These are phyloP conservation scores for Crithidia sp. DNA, from an alignment of 208 protist species.

Conservation along the genomic window DNA sequence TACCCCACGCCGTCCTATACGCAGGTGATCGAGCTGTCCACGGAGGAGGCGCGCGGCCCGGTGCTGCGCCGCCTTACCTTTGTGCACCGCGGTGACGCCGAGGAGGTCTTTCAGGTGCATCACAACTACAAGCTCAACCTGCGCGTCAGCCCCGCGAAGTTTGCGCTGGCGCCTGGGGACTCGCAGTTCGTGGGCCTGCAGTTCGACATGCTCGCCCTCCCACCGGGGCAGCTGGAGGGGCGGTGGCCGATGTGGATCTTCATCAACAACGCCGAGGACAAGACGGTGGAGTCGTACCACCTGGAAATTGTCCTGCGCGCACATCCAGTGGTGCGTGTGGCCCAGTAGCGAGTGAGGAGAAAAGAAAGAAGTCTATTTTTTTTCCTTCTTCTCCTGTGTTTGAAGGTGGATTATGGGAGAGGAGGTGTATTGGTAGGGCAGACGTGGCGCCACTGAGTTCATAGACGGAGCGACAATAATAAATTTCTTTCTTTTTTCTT, in stretches of 20 bases:
- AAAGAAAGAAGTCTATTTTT: background rate
- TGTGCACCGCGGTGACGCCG: slow-evolving; percentile 53
- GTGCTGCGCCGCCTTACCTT: slow-evolving; percentile 88
- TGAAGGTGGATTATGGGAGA: background rate
- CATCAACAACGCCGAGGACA: slow-evolving; percentile 86
- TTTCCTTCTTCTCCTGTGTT: background rate
- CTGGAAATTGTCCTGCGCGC: slow-evolving; percentile 82
- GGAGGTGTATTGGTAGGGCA: no score
- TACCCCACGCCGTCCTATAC: slow-evolving; percentile 85
- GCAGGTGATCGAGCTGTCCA: slow-evolving; percentile 79
- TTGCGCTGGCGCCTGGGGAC: slow-evolving; percentile 78
- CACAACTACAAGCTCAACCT: slow-evolving; percentile 91
- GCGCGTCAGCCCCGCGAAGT: slow-evolving; percentile 62
- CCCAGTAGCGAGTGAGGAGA: background rate
- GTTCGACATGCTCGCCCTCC: slow-evolving; percentile 76
- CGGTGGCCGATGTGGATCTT: slow-evolving; percentile 93
- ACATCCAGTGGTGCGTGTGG: slow-evolving; percentile 52
- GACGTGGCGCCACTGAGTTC: no score
- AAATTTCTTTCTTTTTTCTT: no score
- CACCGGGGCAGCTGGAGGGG: slow-evolving; percentile 77
- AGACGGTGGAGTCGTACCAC: slow-evolving; percentile 88
- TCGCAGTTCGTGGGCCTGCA: slow-evolving; percentile 77
- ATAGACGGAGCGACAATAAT: no score
- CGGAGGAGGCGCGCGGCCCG: slow-evolving; percentile 62
- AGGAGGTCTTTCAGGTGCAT: slow-evolving; percentile 81